Evolutionary conservation across 2,329 filamentous ascomycete genomes (phyloP).

Genomic region (Dendryphion nanum): DNA sequence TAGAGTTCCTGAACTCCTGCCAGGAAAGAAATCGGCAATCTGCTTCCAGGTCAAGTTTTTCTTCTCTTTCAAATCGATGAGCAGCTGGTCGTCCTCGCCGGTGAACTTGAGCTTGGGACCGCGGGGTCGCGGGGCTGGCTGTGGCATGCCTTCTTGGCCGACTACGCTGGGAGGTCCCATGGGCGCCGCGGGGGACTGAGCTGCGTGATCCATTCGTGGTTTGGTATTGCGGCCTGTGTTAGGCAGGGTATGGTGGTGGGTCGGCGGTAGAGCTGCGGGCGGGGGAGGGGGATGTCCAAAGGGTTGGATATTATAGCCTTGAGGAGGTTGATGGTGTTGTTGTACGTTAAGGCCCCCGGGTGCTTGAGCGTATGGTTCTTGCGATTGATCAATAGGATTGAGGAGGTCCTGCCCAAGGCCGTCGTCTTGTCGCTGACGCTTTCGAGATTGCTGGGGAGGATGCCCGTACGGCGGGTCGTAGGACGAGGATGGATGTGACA

Average conservation of each 20-base stretch:
- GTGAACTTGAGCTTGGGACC: constrained; percentile 94
- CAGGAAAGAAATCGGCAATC: constrained; percentile 94
- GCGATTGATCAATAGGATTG: constrained; percentile 41
- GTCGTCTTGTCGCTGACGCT: constrained; percentile 45
- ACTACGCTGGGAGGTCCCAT: constrained; percentile 79
- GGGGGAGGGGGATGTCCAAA: constrained; percentile 28
- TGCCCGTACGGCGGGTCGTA: constrained; percentile 36
- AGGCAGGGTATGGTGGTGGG: constrained; percentile 71
- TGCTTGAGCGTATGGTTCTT: constrained; percentile 38
- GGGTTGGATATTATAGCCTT: constrained; percentile 36
- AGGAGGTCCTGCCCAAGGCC: constrained; percentile 37
- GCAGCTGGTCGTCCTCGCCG: constrained; percentile 81
- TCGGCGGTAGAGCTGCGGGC: constrained; percentile 25
- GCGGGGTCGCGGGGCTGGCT: constrained; percentile 74
- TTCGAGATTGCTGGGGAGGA: constrained; percentile 29
- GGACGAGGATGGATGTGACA: constrained; percentile 32
- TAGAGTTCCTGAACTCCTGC: constrained; percentile 82
- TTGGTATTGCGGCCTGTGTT: constrained; percentile 63
- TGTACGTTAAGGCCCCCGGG: constrained; percentile 21
- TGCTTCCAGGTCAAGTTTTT: constrained; percentile 97
- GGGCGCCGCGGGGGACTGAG: constrained; percentile 37
- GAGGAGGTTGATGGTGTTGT: constrained; percentile 41
- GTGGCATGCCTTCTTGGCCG: constrained; percentile 82
- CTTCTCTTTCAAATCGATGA: constrained; percentile 90
- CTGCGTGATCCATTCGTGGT: constrained; percentile 52